These are phyloP conservation scores for Fomitopsis schrenkii DNA, from an alignment of 1,284 basidiomycete species.

Conservation along the genomic window DNA sequence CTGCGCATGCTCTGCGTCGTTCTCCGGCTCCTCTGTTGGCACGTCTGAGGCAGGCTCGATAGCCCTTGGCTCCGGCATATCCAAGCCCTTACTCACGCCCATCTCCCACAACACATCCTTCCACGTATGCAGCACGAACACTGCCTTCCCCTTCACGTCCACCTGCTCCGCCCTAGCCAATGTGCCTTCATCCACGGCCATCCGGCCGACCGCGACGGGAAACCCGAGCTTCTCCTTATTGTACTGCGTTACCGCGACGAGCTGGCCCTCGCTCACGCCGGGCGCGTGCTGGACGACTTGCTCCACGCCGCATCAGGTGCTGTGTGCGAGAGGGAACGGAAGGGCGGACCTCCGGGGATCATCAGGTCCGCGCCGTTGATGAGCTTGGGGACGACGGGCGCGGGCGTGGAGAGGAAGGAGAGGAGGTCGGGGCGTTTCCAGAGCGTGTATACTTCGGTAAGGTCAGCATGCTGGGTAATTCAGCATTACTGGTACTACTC, in stretches of 20 bases:
- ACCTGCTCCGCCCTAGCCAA: conserved; percentile 31
- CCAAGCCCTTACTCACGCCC: conserved; percentile 53
- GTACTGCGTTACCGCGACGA: conserved; percentile 59
- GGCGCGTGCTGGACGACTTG: conserved; percentile 55
- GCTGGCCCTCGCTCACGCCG: conserved; percentile 37
- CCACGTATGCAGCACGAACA: conserved; percentile 64
- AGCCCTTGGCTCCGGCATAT: conserved; percentile 41
- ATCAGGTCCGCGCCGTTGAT: conserved; percentile 74
- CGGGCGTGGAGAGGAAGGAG: conserved; percentile 62
- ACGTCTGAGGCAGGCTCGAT: conserved; percentile 9
- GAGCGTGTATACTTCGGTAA: conserved; percentile 55
- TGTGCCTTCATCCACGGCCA: conserved; percentile 53
- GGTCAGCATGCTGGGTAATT: neutral
- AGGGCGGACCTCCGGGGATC: conserved; percentile 68
- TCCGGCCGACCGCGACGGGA: conserved; percentile 67
- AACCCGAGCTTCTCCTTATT: conserved; percentile 34
- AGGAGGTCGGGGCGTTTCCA: conserved; percentile 68
- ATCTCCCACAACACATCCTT: conserved; percentile 70
- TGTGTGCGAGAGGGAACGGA: neutral
- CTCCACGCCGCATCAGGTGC: conserved; percentile 23
- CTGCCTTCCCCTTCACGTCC: conserved; percentile 70
- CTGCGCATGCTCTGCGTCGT: conserved; percentile 17
- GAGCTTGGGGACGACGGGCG: conserved; percentile 59
- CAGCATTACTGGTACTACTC: neutral
- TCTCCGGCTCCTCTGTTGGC: conserved; percentile 12